Conservation (phyloP, 352 stramenopile species). For the Pythium phragmiticola region DNA sequence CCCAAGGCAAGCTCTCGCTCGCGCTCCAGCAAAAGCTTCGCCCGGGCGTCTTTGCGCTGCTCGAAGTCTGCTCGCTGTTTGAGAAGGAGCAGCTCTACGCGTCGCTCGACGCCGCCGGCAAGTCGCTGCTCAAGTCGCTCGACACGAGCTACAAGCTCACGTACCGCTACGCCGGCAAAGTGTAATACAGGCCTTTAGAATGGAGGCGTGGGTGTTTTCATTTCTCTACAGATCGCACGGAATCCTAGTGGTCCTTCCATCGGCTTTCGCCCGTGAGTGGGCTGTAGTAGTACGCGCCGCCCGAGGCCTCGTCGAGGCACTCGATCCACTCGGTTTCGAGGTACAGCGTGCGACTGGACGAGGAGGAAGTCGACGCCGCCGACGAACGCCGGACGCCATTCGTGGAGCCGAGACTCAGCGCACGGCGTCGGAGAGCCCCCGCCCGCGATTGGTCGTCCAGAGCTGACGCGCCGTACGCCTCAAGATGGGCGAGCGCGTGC, state of each 20-base stretch:
- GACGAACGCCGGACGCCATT: slow-evolving; percentile 1
- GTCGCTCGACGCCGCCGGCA: slow-evolving; percentile 76
- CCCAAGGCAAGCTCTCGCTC: slow-evolving; percentile 54
- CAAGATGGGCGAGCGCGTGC: slow-evolving; percentile 19
- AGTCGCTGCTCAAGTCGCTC: slow-evolving; percentile 83
- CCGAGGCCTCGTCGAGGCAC: slow-evolving; percentile 52
- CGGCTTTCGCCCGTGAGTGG: slow-evolving; percentile 68
- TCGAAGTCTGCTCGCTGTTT: slow-evolving; percentile 82
- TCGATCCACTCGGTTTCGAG: slow-evolving; percentile 45
- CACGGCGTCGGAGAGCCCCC: slow-evolving; percentile 15
- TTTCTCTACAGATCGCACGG: slow-evolving; percentile 4
- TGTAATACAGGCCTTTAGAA: slow-evolving; percentile 35
- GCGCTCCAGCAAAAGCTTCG: slow-evolving; percentile 67
- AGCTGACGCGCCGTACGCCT: slow-evolving; percentile 20
- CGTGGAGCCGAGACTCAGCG: slow-evolving; percentile 4
- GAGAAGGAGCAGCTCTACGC: slow-evolving; percentile 87
- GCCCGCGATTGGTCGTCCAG: slow-evolving; percentile 35
- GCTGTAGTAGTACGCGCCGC: slow-evolving; percentile 74
- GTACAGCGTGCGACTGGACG: neutral
- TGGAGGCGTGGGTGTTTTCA: neutral
- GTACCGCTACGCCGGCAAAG: slow-evolving; percentile 84
- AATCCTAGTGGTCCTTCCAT: slow-evolving; percentile 35
- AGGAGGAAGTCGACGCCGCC: neutral
- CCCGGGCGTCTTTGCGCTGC: slow-evolving; percentile 69
- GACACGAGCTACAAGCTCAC: slow-evolving; percentile 87